Evolutionary conservation across 176 grass and related monocot species (phyloP).

Genomic region (Tuctoria greenei): DNA sequence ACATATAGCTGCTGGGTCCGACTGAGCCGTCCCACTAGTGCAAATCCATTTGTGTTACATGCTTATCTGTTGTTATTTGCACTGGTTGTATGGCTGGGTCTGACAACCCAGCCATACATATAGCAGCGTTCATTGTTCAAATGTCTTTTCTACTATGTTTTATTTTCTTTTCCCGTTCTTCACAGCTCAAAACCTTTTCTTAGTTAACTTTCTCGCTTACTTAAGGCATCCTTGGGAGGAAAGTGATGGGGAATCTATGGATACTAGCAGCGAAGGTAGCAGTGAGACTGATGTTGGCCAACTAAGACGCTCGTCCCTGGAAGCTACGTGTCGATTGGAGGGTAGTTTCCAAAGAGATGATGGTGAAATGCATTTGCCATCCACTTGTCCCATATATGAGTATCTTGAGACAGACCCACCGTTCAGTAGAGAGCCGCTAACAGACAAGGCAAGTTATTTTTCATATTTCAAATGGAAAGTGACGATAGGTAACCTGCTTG

Average conservation of each 20-base stretch:
- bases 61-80: neutral
- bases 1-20: no score
- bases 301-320: conserved; percentile 40
- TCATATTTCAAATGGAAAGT: conserved; percentile 5
- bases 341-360: conserved; percentile 51
- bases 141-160: no score
- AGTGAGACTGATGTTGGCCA: conserved; percentile 52
- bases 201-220: conserved; percentile 46
- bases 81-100: no score
- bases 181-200: conserved; percentile 26
- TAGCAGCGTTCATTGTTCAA: no score
- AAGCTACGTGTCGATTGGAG: conserved; percentile 34
- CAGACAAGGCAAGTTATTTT: conserved; percentile 72
- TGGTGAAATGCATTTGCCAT: conserved; percentile 42
- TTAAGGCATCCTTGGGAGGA: conserved; percentile 70
- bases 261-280: conserved; percentile 66
- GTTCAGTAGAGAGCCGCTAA: conserved; percentile 84
- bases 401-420: conserved; percentile 81
- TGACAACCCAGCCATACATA: no score
- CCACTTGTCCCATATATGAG: conserved; percentile 57
- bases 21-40: no score
- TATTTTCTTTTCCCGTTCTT: conserved; percentile 22
- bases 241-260: conserved; percentile 73
- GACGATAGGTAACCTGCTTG: neutral
- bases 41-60: no score